Evolutionary conservation across 306 rosid species (phyloP), one percentile per base, ranked within the genome.

Genomic region (Adenanthera pavonina): DNA sequence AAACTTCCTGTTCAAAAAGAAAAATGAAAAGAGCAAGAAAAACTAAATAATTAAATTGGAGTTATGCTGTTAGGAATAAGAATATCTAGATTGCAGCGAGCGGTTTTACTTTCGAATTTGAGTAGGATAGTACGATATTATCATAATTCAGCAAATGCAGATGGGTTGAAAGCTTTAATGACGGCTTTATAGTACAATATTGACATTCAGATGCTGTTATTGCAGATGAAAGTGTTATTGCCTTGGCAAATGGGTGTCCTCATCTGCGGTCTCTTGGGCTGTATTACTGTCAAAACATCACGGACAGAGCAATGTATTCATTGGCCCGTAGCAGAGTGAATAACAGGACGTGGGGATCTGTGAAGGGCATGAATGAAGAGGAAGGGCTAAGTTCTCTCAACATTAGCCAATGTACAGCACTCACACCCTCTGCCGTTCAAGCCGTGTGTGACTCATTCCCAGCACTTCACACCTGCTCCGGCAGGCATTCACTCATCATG

Each of bases 391-490:
- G 54, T 82, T 87, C 86, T 0, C 90, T 96, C 72, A 96, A 96
- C 87, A 96, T 96, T 30, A 92, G 99, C 91, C 99, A 96, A 80
- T 96, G 99, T 87, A 96, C 99, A 0, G 89, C 98, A 57, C 98
- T 96, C 49, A 96, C 99, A n/a, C 99, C 99, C 25, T 76, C 94
- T 2, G 98, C 98, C 3, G 98, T 96, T 66, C 99, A 96, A 62
- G 98, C 98, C 0, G 90, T 96, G 16, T 96, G 99, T 67, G 97
- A 96, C 78, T 88, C 98, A 14, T 96, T 92, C 84, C 99, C 99
- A 3, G 65, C 92, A 0, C 98, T 96, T 33, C 98, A 96, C 84
- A 96, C 99, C 68, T 96, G 99, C 90, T 91, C 97, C 1, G 97
- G 97, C 5, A 89, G 97, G 81, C 97, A 93, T 40, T 89, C 99